Conservation (phyloP, 495 filamentous ascomycete species). For the Aspergillus affinis region DNA sequence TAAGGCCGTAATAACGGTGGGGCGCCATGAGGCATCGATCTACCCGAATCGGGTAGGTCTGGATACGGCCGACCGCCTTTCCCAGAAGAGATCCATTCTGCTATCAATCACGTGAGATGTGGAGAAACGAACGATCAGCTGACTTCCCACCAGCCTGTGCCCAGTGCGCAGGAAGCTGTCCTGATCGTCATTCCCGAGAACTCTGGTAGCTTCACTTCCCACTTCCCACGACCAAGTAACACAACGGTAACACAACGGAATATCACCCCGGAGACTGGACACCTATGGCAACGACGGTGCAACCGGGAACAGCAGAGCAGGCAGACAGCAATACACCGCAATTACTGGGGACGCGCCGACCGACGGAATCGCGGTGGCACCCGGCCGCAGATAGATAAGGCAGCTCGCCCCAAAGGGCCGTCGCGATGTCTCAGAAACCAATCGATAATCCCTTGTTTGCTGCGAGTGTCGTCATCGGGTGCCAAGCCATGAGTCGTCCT, state of each 20-base stretch:
- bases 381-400: constrained; percentile 3
- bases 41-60: background rate
- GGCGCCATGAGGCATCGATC: constrained; percentile 13
- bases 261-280: too few relatives aligned
- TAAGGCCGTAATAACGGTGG: constrained; percentile 16
- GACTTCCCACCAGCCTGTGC: background rate
- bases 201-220: too few relatives aligned
- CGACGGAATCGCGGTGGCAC: background rate
- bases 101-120: too few relatives aligned
- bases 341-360: background rate
- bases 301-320: too few relatives aligned
- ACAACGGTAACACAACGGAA: too few relatives aligned
- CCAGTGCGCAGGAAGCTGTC: background rate
- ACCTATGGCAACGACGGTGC: too few relatives aligned
- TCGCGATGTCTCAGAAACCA: constrained; percentile 14
- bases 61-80: background rate
- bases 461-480: constrained; percentile 21
- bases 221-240: too few relatives aligned
- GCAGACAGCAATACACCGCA: background rate
- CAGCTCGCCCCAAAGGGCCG: background rate
- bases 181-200: too few relatives aligned
- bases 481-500: constrained; percentile 14
- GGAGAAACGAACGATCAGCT: background rate
- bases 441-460: constrained; percentile 12
- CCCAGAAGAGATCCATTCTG: too few relatives aligned